phyloP scores from a whole-genome alignment of 2,329 filamentous ascomycete genomes.

The Colletotrichum tanaceti region DNA sequence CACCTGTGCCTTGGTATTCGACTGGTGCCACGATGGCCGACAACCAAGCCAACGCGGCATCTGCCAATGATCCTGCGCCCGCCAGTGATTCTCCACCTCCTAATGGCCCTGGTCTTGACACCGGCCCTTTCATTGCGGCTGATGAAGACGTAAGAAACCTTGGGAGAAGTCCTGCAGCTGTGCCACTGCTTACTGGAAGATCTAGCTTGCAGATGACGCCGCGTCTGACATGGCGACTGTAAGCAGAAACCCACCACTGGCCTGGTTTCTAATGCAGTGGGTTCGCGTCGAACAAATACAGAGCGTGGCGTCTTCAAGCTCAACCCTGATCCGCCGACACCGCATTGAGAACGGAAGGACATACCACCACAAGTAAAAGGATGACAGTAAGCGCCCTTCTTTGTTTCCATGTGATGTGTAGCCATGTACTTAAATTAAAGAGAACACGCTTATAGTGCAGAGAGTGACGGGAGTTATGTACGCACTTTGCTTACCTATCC shows the following conservation, averaged over 20 bases:
- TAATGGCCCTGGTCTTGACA: not conserved
- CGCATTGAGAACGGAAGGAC: slow-evolving; percentile 12
- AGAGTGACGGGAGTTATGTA: not conserved
- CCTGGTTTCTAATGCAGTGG: not conserved
- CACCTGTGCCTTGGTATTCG: not conserved
- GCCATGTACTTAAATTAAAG: not conserved
- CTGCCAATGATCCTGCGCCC: not conserved
- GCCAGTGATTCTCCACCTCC: not conserved
- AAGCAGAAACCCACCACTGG: not conserved
- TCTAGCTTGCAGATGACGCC: slow-evolving; percentile 2
- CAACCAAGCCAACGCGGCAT: not conserved
- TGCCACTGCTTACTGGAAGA: not conserved
- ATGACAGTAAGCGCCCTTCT: not conserved
- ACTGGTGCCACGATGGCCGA: not conserved
- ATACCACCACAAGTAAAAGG: slow-evolving; percentile 13
- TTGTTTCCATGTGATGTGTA: too few species aligned
- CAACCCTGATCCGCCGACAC: not conserved
- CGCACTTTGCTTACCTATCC: not conserved
- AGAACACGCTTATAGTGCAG: slow-evolving; percentile 14
- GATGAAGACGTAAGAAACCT: not conserved
- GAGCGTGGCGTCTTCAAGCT: not conserved
- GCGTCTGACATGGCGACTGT: not conserved
- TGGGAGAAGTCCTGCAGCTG: not conserved
- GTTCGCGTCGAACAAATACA: not conserved
- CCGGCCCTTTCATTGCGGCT: not conserved